phyloP scores from a whole-genome alignment of 305 asterid species.

The Withania somnifera region DNA sequence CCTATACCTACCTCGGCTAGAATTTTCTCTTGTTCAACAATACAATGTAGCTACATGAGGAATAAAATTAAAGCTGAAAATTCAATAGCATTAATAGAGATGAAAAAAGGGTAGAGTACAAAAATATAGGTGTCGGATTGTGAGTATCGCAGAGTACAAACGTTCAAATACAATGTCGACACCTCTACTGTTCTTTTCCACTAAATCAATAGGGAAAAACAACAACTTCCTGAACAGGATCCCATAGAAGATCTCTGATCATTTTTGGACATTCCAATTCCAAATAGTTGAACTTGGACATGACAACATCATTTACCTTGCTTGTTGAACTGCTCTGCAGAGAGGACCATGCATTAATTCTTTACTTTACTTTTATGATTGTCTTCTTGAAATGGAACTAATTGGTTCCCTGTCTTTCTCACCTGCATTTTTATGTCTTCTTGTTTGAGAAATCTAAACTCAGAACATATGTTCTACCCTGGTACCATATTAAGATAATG shows the following conservation, averaged over 20 bases:
- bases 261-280: neutral
- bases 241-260: neutral
- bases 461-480: no score
- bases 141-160: neutral
- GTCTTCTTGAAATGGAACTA: neutral
- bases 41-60: neutral
- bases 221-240: neutral
- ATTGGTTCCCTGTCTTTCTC: neutral
- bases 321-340: neutral
- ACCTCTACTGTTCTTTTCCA: neutral
- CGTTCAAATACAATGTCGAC: neutral
- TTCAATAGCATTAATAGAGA: neutral
- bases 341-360: no score
- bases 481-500: no score
- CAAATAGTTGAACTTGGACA: constrained; percentile 1
- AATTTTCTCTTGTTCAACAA: neutral
- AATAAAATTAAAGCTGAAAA: neutral
- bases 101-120: neutral
- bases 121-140: neutral
- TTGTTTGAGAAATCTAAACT: neutral
- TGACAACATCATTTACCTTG: neutral
- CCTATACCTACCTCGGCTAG: neutral
- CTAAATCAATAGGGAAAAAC: neutral
- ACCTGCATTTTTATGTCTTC: neutral
- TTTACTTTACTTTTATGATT: neutral